Evolutionary conservation across 768 basidiomycete genomes (phyloP), one percentile per base, ranked within the genome.

Genomic region (Trametes cinnabarina): DNA sequence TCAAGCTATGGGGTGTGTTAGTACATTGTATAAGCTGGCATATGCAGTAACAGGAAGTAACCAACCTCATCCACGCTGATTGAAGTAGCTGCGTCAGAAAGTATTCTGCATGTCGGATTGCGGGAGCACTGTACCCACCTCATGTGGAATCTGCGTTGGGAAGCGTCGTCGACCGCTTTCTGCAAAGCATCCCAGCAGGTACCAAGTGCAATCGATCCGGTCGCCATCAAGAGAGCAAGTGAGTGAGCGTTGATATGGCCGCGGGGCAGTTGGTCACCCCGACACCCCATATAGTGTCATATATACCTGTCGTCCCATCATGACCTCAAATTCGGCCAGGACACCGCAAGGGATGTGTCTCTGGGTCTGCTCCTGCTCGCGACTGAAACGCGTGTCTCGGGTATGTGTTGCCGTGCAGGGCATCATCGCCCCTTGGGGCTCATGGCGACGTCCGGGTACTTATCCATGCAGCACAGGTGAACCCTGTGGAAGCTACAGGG

Each of bases 41-140:
- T n/a, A n/a, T n/a, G n/a, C 12, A 12, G 17, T 8, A 15, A n/a
- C 12, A 11, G 5, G 6, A 4, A 46, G 44, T 23, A 26, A 15
- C 48, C 22, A 15, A 59, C 58, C 47, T 34, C 40, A 19, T 59
- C 58, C 7, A 53, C 25, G 39, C 58, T 59, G 39, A 20, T 17
- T 4, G 25, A 19, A 25, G 30, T 12, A 10, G 15, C 44, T 7
- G 30, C 1, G 12, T 32, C 30, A 32, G 30, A 6, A n/a, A n/a
- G n/a, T n/a, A n/a, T n/a, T n/a, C n/a, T n/a, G n/a, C n/a, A n/a
- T n/a, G n/a, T n/a, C n/a, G n/a, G n/a, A n/a, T n/a, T n/a, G n/a
- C n/a, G n/a, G n/a, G n/a, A 41, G 1, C n/a, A 9, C 3, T 2
- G 19, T 10, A 44, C 58, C 32, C 39, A 59, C 58, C 58, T 59